Evolutionary conservation across 1,284 basidiomycete species (phyloP).

Genomic region (Moesziomyces sp.): DNA sequence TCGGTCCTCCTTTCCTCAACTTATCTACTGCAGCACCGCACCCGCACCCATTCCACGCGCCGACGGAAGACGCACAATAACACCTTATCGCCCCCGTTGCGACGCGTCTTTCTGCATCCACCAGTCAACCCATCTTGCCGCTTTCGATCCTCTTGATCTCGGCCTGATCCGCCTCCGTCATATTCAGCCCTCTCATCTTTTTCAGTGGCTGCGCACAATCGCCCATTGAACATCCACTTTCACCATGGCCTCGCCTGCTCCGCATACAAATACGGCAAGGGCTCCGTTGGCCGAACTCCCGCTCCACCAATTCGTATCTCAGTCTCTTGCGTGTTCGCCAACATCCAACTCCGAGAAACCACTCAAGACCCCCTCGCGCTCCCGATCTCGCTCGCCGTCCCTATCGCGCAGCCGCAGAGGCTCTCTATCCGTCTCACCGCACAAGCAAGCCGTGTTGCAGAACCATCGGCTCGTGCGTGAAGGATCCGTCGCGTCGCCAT

Average conservation of each 20-base stretch:
- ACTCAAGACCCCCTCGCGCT: constrained; percentile 39
- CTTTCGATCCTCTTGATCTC: too few relatives aligned
- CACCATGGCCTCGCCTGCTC: constrained; percentile 19
- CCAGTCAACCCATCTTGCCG: too few relatives aligned
- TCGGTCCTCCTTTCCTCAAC: too few relatives aligned
- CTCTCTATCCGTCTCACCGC: constrained; percentile 40
- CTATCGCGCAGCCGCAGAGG: constrained; percentile 23
- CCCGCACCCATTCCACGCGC: too few relatives aligned
- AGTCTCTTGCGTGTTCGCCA: constrained; percentile 30
- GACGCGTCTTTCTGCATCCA: too few relatives aligned
- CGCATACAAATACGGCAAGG: constrained; percentile 11
- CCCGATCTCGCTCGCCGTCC: constrained; percentile 39
- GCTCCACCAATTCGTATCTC: constrained; percentile 37
- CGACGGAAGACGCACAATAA: too few relatives aligned
- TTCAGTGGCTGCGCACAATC: too few relatives aligned
- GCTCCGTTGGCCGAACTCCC: constrained; percentile 36
- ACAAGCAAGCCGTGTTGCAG: constrained; percentile 42
- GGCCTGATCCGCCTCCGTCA: background rate
- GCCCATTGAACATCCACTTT: background rate
- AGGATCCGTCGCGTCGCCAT: constrained; percentile 25
- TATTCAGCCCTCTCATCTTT: too few relatives aligned
- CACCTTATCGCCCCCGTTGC: too few relatives aligned
- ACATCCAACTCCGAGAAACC: constrained; percentile 16
- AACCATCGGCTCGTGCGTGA: constrained; percentile 38
- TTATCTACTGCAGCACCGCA: too few relatives aligned